Conservation (phyloP, 805 yeast species). For the Pichia cephalocereana region DNA sequence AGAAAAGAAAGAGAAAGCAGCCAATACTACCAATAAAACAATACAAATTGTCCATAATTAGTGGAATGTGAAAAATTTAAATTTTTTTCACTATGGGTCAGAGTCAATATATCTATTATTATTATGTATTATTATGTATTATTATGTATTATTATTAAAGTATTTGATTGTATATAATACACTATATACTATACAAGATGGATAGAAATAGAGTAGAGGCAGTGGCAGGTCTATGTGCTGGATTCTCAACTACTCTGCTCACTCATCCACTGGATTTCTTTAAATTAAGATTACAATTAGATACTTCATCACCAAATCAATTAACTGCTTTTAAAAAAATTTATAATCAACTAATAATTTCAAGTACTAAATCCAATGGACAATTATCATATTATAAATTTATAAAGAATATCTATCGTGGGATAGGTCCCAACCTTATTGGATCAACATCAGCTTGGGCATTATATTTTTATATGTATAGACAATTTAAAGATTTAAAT, state of each 20-base stretch:
- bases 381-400: constrained; percentile 7
- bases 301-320: constrained; percentile 26
- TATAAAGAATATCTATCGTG: constrained; percentile 48
- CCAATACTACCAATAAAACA: not conserved
- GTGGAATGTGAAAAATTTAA: too few species aligned
- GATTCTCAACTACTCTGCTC: constrained; percentile 65
- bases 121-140: too few species aligned
- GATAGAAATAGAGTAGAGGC: constrained; percentile 28
- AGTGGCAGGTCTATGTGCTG: constrained; percentile 61
- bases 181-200: not conserved
- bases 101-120: too few species aligned
- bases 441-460: constrained; percentile 92
- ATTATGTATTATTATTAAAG: too few species aligned
- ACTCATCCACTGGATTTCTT: constrained; percentile 88
- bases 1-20: too few species aligned
- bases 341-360: constrained; percentile 10
- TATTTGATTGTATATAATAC: too few species aligned
- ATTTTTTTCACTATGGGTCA: too few species aligned
- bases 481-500: constrained; percentile 39
- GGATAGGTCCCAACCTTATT: constrained; percentile 65
- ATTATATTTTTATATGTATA: constrained; percentile 70
- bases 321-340: constrained; percentile 20
- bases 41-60: too few species aligned
- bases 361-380: constrained; percentile 5
- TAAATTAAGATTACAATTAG: constrained; percentile 75